These are phyloP conservation scores for Lantana camara DNA, from an alignment of 257 asterid genomes.

Conservation along the genomic window DNA sequence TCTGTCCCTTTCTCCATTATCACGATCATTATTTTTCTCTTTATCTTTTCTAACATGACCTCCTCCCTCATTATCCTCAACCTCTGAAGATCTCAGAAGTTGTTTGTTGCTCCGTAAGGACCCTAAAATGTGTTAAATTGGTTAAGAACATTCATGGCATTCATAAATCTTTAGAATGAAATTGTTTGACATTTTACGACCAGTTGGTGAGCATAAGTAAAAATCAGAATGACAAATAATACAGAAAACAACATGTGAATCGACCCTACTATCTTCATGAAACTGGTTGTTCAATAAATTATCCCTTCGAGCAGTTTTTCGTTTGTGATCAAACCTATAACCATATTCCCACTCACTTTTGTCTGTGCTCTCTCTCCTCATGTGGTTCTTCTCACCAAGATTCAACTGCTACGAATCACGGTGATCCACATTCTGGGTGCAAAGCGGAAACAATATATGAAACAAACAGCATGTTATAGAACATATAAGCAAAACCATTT, in stretches of 20 bases:
- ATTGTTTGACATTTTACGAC: background rate
- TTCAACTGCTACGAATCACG: conserved; percentile 40
- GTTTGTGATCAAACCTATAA: conserved; percentile 30
- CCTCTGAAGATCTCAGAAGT: conserved; percentile 33
- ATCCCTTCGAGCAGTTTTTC: conserved; percentile 44
- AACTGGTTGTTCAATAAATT: conserved; percentile 43
- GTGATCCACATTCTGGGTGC: conserved; percentile 37
- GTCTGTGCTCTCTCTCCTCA: conserved; percentile 37
- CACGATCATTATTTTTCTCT: conserved; percentile 35
- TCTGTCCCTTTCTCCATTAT: conserved; percentile 48
- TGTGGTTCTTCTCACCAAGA: conserved; percentile 41
- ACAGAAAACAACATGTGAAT: background rate
- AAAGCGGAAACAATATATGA: conserved; percentile 39
- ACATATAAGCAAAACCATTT: conserved; percentile 20
- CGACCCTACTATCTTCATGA: conserved; percentile 38
- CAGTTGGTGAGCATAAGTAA: background rate
- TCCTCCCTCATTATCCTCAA: conserved; percentile 36
- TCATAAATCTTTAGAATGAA: too few species aligned
- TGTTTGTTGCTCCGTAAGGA: too few species aligned
- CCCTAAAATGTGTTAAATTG: too few species aligned
- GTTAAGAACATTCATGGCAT: too few species aligned
- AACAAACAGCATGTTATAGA: conserved; percentile 42
- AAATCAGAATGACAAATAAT: background rate
- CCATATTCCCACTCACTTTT: conserved; percentile 41
- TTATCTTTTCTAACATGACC: conserved; percentile 41